These are phyloP conservation scores for Diplocarpon mali DNA, from an alignment of 2,329 filamentous ascomycete species.

Conservation along the genomic window DNA sequence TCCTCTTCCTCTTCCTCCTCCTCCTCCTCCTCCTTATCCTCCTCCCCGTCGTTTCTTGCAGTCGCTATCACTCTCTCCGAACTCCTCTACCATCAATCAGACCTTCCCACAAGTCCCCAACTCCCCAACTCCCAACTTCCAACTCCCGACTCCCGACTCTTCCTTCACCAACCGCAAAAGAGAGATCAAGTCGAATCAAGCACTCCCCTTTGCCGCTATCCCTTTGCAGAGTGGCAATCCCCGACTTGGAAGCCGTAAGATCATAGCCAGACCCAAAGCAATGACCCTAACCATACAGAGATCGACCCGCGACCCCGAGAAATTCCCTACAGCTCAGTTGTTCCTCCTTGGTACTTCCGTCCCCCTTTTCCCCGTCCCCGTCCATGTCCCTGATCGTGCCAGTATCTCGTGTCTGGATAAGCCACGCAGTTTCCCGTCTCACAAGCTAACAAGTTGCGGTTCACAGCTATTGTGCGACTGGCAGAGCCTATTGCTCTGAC, in stretches of 20 bases:
- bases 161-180: neutral
- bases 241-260: slow-evolving; percentile 18
- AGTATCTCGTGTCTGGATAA: too few species aligned
- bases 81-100: neutral
- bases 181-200: slow-evolving; percentile 4
- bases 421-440: neutral
- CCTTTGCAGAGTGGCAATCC: slow-evolving; percentile 8
- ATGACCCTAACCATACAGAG: slow-evolving; percentile 23
- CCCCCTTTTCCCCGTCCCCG: neutral
- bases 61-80: neutral
- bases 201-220: neutral
- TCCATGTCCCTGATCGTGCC: too few species aligned
- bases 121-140: too few species aligned
- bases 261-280: slow-evolving; percentile 10
- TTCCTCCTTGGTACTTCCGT: slow-evolving; percentile 66
- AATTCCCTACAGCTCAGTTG: slow-evolving; percentile 73
- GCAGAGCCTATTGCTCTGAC: slow-evolving; percentile 89
- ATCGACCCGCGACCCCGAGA: slow-evolving; percentile 49
- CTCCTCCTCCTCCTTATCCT: neutral
- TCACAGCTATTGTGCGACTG: slow-evolving; percentile 65
- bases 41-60: neutral
- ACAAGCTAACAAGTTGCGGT: slow-evolving; percentile 11
- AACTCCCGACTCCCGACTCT: too few species aligned
- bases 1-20: neutral
- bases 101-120: too few species aligned